Evolutionary conservation across 176 grass and related monocot species (phyloP), one percentile per base, ranked within the genome.

Genomic region (Puya raimondii): DNA sequence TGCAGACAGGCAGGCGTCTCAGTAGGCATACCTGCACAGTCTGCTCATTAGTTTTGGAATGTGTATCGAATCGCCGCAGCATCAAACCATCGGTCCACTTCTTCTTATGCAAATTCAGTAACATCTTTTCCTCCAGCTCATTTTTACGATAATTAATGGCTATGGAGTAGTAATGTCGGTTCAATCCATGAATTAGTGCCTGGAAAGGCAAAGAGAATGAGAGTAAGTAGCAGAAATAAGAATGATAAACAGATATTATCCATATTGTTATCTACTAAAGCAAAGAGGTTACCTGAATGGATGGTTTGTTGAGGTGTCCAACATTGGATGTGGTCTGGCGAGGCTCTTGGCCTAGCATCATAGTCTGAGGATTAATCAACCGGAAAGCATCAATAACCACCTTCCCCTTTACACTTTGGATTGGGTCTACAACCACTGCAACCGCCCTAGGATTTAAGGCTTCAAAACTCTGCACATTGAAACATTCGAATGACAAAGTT

Each of bases 281-380:
- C 66, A 3, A 14, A 17, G 42, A 49, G 9, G 12, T 54, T 78
- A 97, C 94, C 89, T 97, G 94, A 73, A 97, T 93, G 63, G 94
- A 99, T 53, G 94, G 94, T 29, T 99, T 99, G 71, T 99, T 99
- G 73, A 99, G 87, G 72, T 99, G 94, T 13, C 94, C 94, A 78
- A 99, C 94, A 73, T 99, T 99, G 9, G 94, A 99, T 50, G 94
- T 99, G 3, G 89, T 99, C 53, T 99, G 94, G 11, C 94, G 84
- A 22, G 94, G 94, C 64, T 99, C 94, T 74, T 99, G 94, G 23
- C 94, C 94, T 70, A 99, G 89, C 94, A 99, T 99, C 94, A 99
- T 99, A 18, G 94, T 99, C 68, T 99, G 94, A 78, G 89, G 94
- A 59, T 99, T 99, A 74, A 99, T 99, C 68, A 99, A 79, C 47